Base-by-base conservation (phyloP, 2,329 filamentous ascomycete species). In the Colletotrichum orbiculare region DNA sequence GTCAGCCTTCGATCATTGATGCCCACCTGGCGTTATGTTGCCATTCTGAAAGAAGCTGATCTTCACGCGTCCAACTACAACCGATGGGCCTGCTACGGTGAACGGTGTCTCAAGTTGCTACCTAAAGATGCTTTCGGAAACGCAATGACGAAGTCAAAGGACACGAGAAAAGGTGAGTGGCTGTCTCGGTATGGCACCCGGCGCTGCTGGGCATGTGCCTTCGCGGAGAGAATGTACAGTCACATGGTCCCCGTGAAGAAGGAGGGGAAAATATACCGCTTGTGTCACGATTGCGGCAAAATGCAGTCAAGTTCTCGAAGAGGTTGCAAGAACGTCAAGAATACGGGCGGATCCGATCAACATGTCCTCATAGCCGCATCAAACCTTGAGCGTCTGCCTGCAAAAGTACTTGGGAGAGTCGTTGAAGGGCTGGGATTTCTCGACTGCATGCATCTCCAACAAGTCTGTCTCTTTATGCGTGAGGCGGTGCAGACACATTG, bases 151-250 rank as follows among this genome's bases (percentile, higher is more conserved):
- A 58, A 56, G 13, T 12, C 6, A 12, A 50, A 59, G 10, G 9
- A 13, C 8, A 37, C 17, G 13, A 41, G 43, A n/a, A 41, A 11
- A 25, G 55, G 55, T 3, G 12, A 25, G 45, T 41, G 43, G 25
- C n/a, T 41, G 45, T 42, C 25, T 38, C 33, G 35, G 13, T 42
- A 13, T 38, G 12, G 39, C 4, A 8, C 38, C 8, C 39, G 60
- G 12, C 60, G 54, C 3, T 63, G 54, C 47, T 59, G 60, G 60
- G n/a, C 34, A 8, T 63, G 60, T 35, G 60, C 60, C 33, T 38
- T 59, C 41, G 25, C 34, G 1, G 37, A 35, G 6, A 52, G 11
- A 47, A 13, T 43, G 10, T 63, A 59, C 38, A 34, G 17, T 3
- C 54, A 63, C 35, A 12, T 63, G 35, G 39, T 52, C 34, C 54